phyloP scores from a whole-genome alignment of 345 rosid species.

The Eucalyptus sideroxylon region DNA sequence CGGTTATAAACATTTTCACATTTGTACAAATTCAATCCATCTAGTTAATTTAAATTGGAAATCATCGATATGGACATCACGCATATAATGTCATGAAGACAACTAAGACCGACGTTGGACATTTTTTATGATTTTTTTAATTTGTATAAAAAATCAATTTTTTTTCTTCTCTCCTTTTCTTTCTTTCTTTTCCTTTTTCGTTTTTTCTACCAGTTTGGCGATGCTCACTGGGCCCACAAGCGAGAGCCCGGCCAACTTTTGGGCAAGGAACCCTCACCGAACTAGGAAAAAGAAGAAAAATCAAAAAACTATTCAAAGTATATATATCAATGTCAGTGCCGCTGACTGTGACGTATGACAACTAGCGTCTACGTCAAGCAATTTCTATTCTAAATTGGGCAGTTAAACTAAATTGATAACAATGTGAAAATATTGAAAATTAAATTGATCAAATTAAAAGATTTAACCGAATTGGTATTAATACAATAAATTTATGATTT shows the following conservation, averaged over 20 bases:
- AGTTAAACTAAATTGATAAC: too few relatives aligned
- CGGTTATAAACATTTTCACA: background rate
- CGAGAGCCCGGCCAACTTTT: too few relatives aligned
- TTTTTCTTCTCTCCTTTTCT: too few relatives aligned
- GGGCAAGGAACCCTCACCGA: background rate
- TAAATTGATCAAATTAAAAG: accelerated
- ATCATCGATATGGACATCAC: accelerated
- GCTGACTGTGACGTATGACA: too few relatives aligned
- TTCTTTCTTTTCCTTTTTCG: background rate
- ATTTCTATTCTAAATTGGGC: too few relatives aligned
- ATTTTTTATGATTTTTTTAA: too few relatives aligned
- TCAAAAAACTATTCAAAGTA: too few relatives aligned
- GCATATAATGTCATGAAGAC: too few relatives aligned
- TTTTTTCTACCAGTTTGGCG: background rate
- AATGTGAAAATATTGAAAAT: too few relatives aligned
- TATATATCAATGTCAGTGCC: too few relatives aligned
- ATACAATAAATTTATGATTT: accelerated
- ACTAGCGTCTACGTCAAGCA: accelerated
- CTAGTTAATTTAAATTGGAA: accelerated
- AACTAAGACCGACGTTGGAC: accelerated
- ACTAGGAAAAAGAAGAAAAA: background rate
- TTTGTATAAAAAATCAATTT: too few relatives aligned
- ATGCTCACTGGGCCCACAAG: background rate
- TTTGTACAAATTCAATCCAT: background rate
- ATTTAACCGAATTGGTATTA: accelerated